Evolutionary conservation across 1,284 basidiomycete species (phyloP).

Genomic region (Coriolopsis trogii): DNA sequence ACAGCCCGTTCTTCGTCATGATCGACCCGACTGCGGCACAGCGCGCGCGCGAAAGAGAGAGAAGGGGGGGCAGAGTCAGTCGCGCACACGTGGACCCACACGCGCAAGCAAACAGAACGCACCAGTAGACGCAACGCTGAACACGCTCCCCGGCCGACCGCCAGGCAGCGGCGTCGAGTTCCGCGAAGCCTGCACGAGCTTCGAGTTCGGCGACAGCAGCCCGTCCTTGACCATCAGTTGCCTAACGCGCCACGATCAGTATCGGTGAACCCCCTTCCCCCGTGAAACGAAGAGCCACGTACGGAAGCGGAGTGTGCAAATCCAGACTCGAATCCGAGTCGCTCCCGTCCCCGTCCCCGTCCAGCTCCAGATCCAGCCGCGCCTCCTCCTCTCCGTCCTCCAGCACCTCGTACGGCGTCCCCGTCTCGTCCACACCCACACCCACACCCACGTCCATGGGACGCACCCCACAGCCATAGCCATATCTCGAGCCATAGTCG

Average conservation of each 20-base stretch:
- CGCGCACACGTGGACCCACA: constrained; percentile 2
- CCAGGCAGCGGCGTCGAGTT: constrained; percentile 29
- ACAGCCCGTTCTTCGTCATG: constrained; percentile 52
- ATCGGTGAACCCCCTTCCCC: neutral
- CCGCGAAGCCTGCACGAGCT: constrained; percentile 50
- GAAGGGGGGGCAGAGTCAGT: too few relatives aligned
- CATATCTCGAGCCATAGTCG: too few relatives aligned
- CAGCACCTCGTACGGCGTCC: constrained; percentile 29
- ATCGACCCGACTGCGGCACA: constrained; percentile 37
- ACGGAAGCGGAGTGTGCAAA: constrained; percentile 78
- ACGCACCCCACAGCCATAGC: too few relatives aligned
- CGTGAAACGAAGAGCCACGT: constrained; percentile 37
- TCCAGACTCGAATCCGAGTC: constrained; percentile 73
- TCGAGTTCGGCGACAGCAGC: constrained; percentile 71
- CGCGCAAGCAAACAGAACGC: constrained; percentile 22
- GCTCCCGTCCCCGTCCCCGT: constrained; percentile 45
- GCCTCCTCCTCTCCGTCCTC: constrained; percentile 34
- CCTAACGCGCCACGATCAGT: constrained; percentile 38
- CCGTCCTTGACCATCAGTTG: constrained; percentile 76
- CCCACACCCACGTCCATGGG: too few relatives aligned
- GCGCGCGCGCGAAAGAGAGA: neutral
- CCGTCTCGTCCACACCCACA: constrained; percentile 28
- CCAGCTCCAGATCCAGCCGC: constrained; percentile 38
- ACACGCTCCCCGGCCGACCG: constrained; percentile 41
- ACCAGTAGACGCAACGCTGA: constrained; percentile 44